Conservation (phyloP, 192 early-diverging fungal genomes). For the Backusella luteola region DNA sequence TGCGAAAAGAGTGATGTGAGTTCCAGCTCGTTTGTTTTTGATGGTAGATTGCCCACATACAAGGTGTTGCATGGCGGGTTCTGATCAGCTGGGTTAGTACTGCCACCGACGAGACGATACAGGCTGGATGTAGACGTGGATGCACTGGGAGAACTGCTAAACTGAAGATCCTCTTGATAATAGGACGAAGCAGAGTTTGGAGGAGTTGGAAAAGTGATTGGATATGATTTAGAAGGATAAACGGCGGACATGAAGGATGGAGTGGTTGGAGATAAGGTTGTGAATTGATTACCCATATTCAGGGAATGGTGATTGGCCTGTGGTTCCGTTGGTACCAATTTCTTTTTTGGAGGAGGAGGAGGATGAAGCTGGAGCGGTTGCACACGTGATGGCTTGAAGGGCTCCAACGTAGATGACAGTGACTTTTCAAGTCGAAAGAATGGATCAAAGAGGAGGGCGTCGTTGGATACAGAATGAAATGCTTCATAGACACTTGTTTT, state of each 20-base stretch:
- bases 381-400: background rate
- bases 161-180: background rate
- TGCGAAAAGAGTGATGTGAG: slow-evolving; percentile 73
- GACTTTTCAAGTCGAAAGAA: background rate
- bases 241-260: slow-evolving; percentile 1
- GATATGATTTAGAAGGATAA: background rate
- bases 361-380: background rate
- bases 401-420: background rate
- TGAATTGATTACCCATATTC: background rate
- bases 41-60: slow-evolving; percentile 94
- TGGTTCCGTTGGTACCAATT: background rate
- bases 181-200: background rate
- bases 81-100: slow-evolving; percentile 71
- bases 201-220: slow-evolving; percentile 4
- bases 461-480: slow-evolving; percentile 38
- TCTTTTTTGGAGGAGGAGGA: background rate
- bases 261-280: background rate
- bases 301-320: background rate
- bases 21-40: slow-evolving; percentile 86
- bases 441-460: slow-evolving; percentile 26
- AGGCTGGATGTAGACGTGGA: background rate
- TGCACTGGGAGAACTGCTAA: background rate
- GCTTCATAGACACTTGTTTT: slow-evolving; percentile 24
- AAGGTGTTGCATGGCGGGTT: slow-evolving; percentile 99
- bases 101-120: background rate